Evolutionary conservation across 169 alveolate genomes (phyloP), one percentile per base, ranked within the genome.

Genomic region (Besnoitia besnoiti): DNA sequence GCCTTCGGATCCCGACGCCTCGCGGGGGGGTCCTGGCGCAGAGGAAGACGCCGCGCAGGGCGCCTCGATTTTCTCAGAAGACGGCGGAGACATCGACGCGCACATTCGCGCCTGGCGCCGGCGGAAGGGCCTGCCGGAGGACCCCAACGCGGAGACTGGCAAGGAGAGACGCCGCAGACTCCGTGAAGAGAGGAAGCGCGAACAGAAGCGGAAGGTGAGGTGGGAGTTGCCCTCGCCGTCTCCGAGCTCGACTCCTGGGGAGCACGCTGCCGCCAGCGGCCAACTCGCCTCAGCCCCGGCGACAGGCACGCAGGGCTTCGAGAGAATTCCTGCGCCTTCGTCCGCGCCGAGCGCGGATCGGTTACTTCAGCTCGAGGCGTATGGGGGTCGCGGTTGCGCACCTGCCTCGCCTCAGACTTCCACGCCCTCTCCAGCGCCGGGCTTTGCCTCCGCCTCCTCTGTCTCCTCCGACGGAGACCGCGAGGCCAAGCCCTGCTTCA

Each of bases 11-110:
- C n/a, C n/a, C n/a, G n/a, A n/a, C n/a, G n/a, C n/a, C n/a, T n/a
- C n/a, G n/a, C n/a, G n/a, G n/a, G n/a, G n/a, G n/a, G n/a, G n/a
- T n/a, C n/a, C n/a, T n/a, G 49, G 16, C 16, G 55, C 33, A 14
- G 39, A 24, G 16, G 55, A 7, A 3, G 59, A 35, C 2, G 40
- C 33, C 35, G 55, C 55, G 33, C 33, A 19, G 4, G 85, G 35
- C 0, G 33, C 3, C 0, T 44, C 59, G 40, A 44, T 40, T 5
- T 77, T 44, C 30, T 50, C 55, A 39, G 80, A 67, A n/a, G 80
- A 77, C 85, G 55, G 55, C 51, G 55, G 85, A 21, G 55, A 44
- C 85, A 39, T 37, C 55, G 85, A 44, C 39, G n/a, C 35, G 85
- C 33, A 44, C 10, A 40, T 77, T 37, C 85, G 85, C 0, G 49